Conservation (phyloP, 2,329 filamentous ascomycete species). For the Colletotrichum musae region DNA sequence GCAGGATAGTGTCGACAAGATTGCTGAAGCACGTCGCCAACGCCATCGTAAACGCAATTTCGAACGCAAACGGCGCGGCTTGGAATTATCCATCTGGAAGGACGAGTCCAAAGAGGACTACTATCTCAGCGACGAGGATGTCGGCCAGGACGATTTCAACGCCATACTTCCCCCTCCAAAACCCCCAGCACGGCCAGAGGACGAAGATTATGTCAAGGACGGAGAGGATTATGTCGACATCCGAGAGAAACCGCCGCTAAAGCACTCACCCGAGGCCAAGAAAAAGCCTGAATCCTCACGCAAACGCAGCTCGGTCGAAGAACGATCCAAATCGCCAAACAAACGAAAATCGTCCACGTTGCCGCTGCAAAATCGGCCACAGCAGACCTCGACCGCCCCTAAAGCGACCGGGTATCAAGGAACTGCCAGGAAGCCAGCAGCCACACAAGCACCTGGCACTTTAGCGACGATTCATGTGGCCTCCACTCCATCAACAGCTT, state of each 20-base stretch:
- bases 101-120: slow-evolving; percentile 39
- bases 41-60: slow-evolving; percentile 33
- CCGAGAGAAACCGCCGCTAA: slow-evolving; percentile 1
- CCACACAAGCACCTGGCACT: background rate
- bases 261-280: background rate
- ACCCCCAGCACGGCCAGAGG: background rate
- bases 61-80: slow-evolving; percentile 27
- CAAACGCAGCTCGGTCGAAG: slow-evolving; percentile 5
- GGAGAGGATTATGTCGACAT: background rate
- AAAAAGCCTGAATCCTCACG: slow-evolving; percentile 1
- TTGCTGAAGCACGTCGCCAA: slow-evolving; percentile 26
- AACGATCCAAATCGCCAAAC: slow-evolving; percentile 7
- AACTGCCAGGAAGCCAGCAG: slow-evolving; percentile 49
- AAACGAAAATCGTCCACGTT: slow-evolving; percentile 8
- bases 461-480: background rate
- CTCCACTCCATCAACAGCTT: slow-evolving; percentile 18
- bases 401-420: slow-evolving; percentile 50
- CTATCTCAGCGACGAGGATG: slow-evolving; percentile 33
- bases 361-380: slow-evolving; percentile 5
- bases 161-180: slow-evolving; percentile 37
- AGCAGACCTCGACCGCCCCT: background rate
- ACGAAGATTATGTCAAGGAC: background rate
- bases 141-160: slow-evolving; percentile 32
- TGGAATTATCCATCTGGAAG: slow-evolving; percentile 30
- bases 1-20: slow-evolving; percentile 34